Base-by-base conservation (phyloP, 140 eudicot species). In the Flaveria floridana region DNA sequence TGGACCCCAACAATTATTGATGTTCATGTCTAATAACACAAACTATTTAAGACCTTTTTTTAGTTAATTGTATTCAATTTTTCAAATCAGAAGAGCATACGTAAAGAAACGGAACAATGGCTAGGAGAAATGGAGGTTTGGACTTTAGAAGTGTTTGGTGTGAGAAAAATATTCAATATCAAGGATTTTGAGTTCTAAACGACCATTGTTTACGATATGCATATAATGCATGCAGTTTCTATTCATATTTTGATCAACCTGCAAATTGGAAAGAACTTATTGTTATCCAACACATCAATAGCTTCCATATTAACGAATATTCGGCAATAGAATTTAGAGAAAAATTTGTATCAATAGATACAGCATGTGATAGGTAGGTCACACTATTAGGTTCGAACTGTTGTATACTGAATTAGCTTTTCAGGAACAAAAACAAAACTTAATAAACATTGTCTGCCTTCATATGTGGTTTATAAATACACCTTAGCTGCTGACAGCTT, bases 401-500 rank as follows among this genome's bases (percentile, higher is more conserved):
- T 57, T 57, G 21, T 15, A 57, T 19, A 10, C 10, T 19, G 65
- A 57, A 9, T 57, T 57, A 57, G 7, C 34, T 57, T 57, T 20
- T 57, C 30, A 7, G 64, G 30, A 56, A 56, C 14, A 2, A 20
- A 57, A 2, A 34, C 65, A 18, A 21, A 20, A 8, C 23, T 8
- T 57, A 57, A 57, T 28, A 20, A 56, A 20, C 34, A 57, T 21
- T 18, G 13, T 55, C 13, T 18, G 62, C 19, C 26, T 57, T 39
- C 52, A 20, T 19, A 42, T 42, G 46, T 19, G 57, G 72, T 21
- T 18, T 12, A 23, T 72, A 72, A 41, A 75, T 20, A 18, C 79
- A 90, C 99, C 99, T 93, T 90, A 28, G 91, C 86, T 16, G 84
- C 65, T 13, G 99, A 90, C 39, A 94, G 79, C 80, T 78, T 90